Base-by-base conservation (phyloP, 1,284 basidiomycete species). In the Sporisorium scitamineum region DNA sequence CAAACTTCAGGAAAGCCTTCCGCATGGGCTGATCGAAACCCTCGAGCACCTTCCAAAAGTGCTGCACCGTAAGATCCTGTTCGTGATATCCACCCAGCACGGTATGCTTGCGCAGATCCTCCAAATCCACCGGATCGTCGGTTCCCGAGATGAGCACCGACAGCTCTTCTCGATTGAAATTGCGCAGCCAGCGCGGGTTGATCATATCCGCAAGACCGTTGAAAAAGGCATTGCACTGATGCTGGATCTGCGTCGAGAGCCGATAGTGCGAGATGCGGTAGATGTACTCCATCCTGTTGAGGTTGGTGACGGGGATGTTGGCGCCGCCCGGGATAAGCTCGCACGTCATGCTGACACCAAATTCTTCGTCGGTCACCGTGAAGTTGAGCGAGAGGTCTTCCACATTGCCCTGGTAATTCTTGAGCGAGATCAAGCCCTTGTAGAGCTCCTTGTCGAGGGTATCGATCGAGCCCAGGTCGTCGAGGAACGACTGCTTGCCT, bases 371-470 rank as follows among this genome's bases (percentile, higher is more conserved):
- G 0, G 92, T 91, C 34, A 97, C 90, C 0, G 94, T 93, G 77
- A 98, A 98, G 84, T 94, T 97, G 47, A 99, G 87, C 0, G 94
- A 90, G n/a, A 99, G 88, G 53, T 97, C 95, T 77, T 98, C 95
- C 11, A 91, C 90, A 79, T 96, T 90, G 3, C 92, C 93, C 0
- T 90, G 88, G 82, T 96, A 97, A 82, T 97, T 94, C 86, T 98
- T 99, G 47, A 99, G 89, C 87, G 92, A 94, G 72, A 97, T 89
- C 1, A 98, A 89, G 1, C 95, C 95, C 53, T 93, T 92, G 85
- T 98, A 98, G 16, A 99, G 88, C 70, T 97, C 95, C 0, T 91
- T 91, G 65, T 82, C 61, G 0, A 66, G 64, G 68, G 82, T 79
- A 61, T 87, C 85, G 37, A 79, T 71, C 26, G 44, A 66, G 22